A percentile compares a stretch with the other conserved stretches of the same genome.
Conservation (phyloP, 2,329 filamentous ascomycete genomes). For the Pseudocercospora crystallina region DNA sequence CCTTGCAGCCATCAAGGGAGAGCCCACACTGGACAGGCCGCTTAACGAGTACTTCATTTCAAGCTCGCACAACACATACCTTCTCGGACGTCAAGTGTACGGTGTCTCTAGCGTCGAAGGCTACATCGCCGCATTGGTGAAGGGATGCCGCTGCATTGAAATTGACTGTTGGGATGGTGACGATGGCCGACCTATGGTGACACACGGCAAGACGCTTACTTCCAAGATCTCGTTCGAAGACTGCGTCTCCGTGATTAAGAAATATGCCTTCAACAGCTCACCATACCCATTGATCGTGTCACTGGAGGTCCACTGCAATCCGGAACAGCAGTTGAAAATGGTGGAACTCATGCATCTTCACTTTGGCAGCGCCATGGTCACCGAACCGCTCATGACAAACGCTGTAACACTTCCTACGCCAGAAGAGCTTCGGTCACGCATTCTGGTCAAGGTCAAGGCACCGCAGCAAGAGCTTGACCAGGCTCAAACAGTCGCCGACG, state of each 20-base stretch:
- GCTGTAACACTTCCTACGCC: conserved; percentile 75
- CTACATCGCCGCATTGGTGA: conserved; percentile 84
- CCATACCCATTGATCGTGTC: conserved; percentile 90
- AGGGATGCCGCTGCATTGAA: conserved; percentile 91
- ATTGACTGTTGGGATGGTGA: conserved; percentile 97
- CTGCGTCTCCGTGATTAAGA: conserved; percentile 88
- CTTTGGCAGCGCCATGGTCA: conserved; percentile 77
- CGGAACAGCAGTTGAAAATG: conserved; percentile 82
- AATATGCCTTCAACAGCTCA: conserved; percentile 88
- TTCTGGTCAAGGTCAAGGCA: conserved; percentile 93
- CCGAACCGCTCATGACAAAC: conserved; percentile 69
- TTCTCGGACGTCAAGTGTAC: conserved; percentile 84
- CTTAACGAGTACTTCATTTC: conserved; percentile 98
- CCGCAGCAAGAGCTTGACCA: conserved; percentile 54
- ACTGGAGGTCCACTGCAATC: conserved; percentile 89
- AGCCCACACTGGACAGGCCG: conserved; percentile 67
- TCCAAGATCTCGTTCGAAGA: conserved; percentile 86
- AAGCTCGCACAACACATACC: conserved; percentile 97
- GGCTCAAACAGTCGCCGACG: conserved; percentile 38
- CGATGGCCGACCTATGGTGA: conserved; percentile 83
- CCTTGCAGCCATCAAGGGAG: conserved; percentile 24
- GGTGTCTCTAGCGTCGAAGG: conserved; percentile 91
- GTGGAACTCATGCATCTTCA: conserved; percentile 82
- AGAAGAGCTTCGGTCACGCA: conserved; percentile 76
- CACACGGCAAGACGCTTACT: conserved; percentile 86